These are phyloP conservation scores for Lichtheimia hyalospora DNA, from an alignment of 371 early-diverging fungal genomes.

Conservation along the genomic window DNA sequence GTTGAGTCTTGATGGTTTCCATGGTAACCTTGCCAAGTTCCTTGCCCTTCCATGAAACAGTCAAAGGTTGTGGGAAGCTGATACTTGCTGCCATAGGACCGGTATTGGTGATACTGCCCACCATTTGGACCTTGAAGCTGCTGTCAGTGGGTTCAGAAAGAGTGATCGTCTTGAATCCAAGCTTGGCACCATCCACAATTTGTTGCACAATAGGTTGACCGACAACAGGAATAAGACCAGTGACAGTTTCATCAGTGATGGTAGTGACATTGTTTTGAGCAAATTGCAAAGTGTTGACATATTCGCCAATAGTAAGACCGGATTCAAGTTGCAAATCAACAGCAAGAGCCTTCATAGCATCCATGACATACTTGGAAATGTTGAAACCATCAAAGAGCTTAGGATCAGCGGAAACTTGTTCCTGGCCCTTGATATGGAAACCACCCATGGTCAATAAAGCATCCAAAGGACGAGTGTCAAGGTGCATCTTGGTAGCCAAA, in stretches of 20 bases:
- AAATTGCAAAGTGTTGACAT: conserved; percentile 42
- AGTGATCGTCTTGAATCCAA: conserved; percentile 44
- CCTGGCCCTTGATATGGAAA: conserved; percentile 33
- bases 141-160: conserved; percentile 48
- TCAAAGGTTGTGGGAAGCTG: conserved; percentile 51
- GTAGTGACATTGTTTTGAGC: conserved; percentile 50
- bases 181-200: conserved; percentile 46
- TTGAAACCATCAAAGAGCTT: conserved; percentile 44
- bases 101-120: conserved; percentile 52
- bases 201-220: conserved; percentile 56
- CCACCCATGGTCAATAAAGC: conserved; percentile 47
- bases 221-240: conserved; percentile 50
- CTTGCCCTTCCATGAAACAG: conserved; percentile 48
- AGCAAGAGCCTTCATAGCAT: conserved; percentile 49
- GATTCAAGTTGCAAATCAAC: conserved; percentile 52
- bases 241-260: conserved; percentile 40
- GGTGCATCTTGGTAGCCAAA: conserved; percentile 39
- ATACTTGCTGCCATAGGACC: conserved; percentile 61
- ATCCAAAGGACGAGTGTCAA: conserved; percentile 48
- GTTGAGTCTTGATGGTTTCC: conserved; percentile 41
- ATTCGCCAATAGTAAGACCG: conserved; percentile 51
- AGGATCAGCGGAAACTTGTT: conserved; percentile 34
- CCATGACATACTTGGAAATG: conserved; percentile 42
- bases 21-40: conserved; percentile 51
- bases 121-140: conserved; percentile 48